phyloP scores from a whole-genome alignment of 2,329 filamentous ascomycete genomes.

The Fusarium zealandicum region DNA sequence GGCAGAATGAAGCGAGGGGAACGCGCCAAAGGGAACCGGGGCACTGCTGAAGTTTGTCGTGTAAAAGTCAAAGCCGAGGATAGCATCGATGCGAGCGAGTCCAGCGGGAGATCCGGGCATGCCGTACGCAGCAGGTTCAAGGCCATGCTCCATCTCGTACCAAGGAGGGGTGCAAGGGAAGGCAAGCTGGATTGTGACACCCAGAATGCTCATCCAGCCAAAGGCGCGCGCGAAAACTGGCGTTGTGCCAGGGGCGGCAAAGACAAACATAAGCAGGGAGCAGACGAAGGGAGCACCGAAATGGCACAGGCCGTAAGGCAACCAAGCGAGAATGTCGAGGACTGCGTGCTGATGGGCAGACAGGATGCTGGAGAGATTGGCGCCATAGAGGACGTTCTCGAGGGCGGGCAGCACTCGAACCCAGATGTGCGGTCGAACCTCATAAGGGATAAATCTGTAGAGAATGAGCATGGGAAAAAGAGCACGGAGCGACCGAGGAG shows the following conservation, averaged over 20 bases:
- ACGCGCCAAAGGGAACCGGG: slow-evolving; percentile 91
- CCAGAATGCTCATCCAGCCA: slow-evolving; percentile 89
- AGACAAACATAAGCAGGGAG: slow-evolving; percentile 83
- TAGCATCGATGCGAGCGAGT: slow-evolving; percentile 83
- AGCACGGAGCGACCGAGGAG: background rate
- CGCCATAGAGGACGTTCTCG: slow-evolving; percentile 95
- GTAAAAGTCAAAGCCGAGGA: slow-evolving; percentile 93
- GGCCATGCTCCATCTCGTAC: slow-evolving; percentile 93
- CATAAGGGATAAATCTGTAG: slow-evolving; percentile 82
- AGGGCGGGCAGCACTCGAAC: slow-evolving; percentile 92
- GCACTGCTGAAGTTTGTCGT: slow-evolving; percentile 91
- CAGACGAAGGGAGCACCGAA: slow-evolving; percentile 85
- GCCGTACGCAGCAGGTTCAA: slow-evolving; percentile 90
- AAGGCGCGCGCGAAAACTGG: slow-evolving; percentile 87
- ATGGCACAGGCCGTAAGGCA: slow-evolving; percentile 91
- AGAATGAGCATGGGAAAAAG: background rate
- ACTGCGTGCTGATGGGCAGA: slow-evolving; percentile 85
- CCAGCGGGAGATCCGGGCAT: slow-evolving; percentile 91
- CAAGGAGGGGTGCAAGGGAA: slow-evolving; percentile 96
- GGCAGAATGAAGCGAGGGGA: slow-evolving; percentile 90
- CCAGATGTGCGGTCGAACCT: slow-evolving; percentile 93
- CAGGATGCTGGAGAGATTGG: slow-evolving; percentile 94
- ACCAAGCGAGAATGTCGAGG: slow-evolving; percentile 88
- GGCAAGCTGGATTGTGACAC: slow-evolving; percentile 85
- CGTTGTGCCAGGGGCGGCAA: slow-evolving; percentile 83